These are phyloP conservation scores for Candida sojae DNA, from an alignment of 1,139 yeast genomes.

Conservation along the genomic window DNA sequence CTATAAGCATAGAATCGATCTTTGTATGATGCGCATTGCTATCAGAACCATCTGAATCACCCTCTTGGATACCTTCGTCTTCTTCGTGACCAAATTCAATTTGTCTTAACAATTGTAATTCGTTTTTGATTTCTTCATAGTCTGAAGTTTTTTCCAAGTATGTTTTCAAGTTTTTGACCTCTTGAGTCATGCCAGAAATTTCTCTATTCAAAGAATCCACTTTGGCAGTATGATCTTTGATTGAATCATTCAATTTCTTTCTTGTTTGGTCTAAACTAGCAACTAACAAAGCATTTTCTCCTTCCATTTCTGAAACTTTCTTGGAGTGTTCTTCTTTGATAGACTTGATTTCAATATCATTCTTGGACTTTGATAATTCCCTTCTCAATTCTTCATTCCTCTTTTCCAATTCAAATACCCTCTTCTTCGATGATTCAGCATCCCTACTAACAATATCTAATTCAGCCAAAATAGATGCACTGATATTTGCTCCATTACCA, in stretches of 20 bases:
- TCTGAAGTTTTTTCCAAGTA: constrained; percentile 52
- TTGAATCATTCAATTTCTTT: constrained; percentile 29
- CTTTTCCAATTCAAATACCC: constrained; percentile 71
- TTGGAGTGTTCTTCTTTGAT: constrained; percentile 36
- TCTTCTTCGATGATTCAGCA: constrained; percentile 68
- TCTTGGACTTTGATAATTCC: constrained; percentile 56
- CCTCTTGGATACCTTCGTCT: constrained; percentile 20
- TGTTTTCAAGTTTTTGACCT: constrained; percentile 50
- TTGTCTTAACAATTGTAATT: constrained; percentile 67
- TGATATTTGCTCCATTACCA: constrained; percentile 3
- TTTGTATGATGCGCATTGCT: constrained; percentile 1
- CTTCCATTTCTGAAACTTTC: constrained; percentile 58
- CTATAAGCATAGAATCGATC: constrained; percentile 53
- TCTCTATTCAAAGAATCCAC: constrained; percentile 48
- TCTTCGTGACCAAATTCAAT: constrained; percentile 66
- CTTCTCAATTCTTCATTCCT: constrained; percentile 75
- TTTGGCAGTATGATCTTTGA: constrained; percentile 34
- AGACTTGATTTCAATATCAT: constrained; percentile 38
- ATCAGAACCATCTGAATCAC: constrained; percentile 11
- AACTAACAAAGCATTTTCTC: constrained; percentile 63
- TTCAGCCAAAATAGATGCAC: constrained; percentile 45
- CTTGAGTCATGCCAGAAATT: constrained; percentile 46
- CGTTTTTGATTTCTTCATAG: constrained; percentile 78
- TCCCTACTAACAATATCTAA: constrained; percentile 72
- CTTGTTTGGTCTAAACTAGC: constrained; percentile 63